Evolutionary conservation across 306 rosid genomes (phyloP).

Genomic region (Ziziphus jujuba): DNA sequence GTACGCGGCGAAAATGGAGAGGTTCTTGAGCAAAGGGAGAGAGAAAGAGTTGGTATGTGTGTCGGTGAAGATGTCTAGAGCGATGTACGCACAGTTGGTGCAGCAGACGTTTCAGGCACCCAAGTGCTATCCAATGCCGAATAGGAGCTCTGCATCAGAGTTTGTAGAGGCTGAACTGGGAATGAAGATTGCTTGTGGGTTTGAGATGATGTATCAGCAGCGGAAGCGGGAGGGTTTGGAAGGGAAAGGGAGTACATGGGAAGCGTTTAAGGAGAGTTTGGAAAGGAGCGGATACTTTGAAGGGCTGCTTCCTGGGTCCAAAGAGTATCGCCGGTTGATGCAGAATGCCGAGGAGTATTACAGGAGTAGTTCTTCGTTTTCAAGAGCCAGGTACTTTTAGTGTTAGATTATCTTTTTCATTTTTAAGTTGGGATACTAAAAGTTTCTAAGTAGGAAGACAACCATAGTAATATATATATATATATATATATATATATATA

Average conservation of each 20-base stretch:
- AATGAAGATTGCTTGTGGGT: conserved; percentile 87
- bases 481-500: neutral
- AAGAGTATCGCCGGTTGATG: conserved; percentile 70
- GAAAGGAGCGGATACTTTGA: conserved; percentile 73
- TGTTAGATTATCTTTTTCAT: neutral
- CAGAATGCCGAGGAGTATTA: conserved; percentile 77
- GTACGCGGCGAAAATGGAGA: conserved; percentile 75
- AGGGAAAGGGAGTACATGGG: conserved; percentile 78
- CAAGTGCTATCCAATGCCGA: conserved; percentile 69
- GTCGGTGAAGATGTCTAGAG: conserved; percentile 84
- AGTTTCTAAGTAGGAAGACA: too few relatives aligned
- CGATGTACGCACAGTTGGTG: conserved; percentile 89
- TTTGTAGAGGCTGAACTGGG: conserved; percentile 77
- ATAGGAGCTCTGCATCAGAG: conserved; percentile 28
- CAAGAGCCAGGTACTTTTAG: conserved; percentile 52
- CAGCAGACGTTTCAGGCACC: conserved; percentile 89
- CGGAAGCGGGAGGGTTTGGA: conserved; percentile 63
- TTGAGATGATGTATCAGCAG: conserved; percentile 93
- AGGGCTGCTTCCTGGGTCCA: conserved; percentile 77
- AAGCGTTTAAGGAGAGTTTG: conserved; percentile 65
- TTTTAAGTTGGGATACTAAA: too few relatives aligned
- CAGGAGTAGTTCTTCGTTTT: conserved; percentile 51
- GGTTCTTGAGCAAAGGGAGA: conserved; percentile 56
- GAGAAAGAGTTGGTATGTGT: conserved; percentile 58
- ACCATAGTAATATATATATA: too few relatives aligned